Evolutionary conservation across 2,329 filamentous ascomycete genomes (phyloP), one percentile per base, ranked within the genome.

Genomic region (Venturia asperata): DNA sequence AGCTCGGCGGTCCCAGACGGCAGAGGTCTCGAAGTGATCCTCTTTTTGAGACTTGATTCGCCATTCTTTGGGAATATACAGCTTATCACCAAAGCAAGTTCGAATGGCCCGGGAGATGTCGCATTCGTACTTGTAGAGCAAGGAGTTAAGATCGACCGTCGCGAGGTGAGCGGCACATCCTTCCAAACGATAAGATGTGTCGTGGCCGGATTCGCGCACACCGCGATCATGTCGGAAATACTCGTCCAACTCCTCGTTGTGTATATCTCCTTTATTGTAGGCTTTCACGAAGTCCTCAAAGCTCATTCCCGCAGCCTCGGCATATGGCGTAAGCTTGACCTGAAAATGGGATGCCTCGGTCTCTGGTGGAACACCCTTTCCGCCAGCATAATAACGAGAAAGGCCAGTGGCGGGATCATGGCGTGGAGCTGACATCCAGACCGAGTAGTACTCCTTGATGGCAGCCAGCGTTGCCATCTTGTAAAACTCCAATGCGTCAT

Each of bases 171-270:
- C 94, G 71, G 90, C 92, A 30, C 95, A 83, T 60, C 86, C 88
- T 77, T 97, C 94, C 24, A 99, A 82, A 21, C 94, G 90, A 77
- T 97, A 97, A 19, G 90, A 90, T 2, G 94, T 99, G 74, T 99
- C 94, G 76, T 99, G 94, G 15, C 94, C 94, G 21, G 93, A 97
- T 77, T 99, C 94, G 69, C 94, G 88, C 42, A 97, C 92, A 1
- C 93, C 92, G 67, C 94, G 89, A 74, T 99, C 94, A 75, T 99
- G 94, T 73, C 96, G 79, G 78, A 97, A 97, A 77, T 97, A 99
- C 60, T 92, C 87, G 72, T 99, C 94, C 17, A 99, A 82, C 68
- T 96, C 91, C 0, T 92, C 92, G 77, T 97, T 93, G 60, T 82
- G 76, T 34, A 99, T 83, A 63, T 85, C 75, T 24, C 87, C 85